Percentiles rank a stretch among this genome's conserved stretches.
Conservation (phyloP, 495 filamentous ascomycete genomes). For the Aspergillus kassunensis region DNA sequence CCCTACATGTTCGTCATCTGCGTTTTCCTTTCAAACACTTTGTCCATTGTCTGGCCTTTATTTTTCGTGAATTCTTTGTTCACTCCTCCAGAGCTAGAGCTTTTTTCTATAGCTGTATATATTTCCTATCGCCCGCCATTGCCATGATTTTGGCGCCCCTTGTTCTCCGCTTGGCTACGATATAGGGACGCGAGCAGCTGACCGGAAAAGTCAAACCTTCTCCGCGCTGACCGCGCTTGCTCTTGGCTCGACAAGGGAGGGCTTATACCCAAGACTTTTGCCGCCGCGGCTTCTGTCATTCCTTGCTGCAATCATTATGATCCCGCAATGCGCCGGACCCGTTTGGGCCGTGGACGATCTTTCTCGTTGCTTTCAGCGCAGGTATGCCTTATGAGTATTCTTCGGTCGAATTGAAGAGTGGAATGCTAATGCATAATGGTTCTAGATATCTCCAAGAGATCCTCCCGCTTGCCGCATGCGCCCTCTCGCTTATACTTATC, state of each 20-base stretch:
- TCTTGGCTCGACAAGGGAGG: slow-evolving; percentile 3
- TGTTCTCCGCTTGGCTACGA: slow-evolving; percentile 4
- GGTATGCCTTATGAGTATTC: slow-evolving; percentile 52
- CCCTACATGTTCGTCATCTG: background rate
- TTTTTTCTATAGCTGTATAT: background rate
- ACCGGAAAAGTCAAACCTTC: slow-evolving; percentile 9
- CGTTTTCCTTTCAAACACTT: background rate
- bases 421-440: background rate
- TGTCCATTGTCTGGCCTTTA: slow-evolving; percentile 6
- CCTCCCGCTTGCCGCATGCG: slow-evolving; percentile 69
- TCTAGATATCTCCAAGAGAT: slow-evolving; percentile 78
- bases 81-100: background rate
- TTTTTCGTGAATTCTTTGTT: slow-evolving; percentile 7
- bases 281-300: background rate
- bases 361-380: slow-evolving; percentile 78
- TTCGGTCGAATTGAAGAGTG: background rate
- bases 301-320: slow-evolving; percentile 36
- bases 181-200: slow-evolving; percentile 4
- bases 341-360: slow-evolving; percentile 89
- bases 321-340: slow-evolving; percentile 72
- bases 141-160: slow-evolving; percentile 4
- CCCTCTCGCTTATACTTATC: slow-evolving; percentile 66
- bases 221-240: background rate
- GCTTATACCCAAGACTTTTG: slow-evolving; percentile 2
- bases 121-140: background rate